Conservation (phyloP, 225 moss, liverwort and hornwort genomes). For the Sphagnum tenellum region DNA sequence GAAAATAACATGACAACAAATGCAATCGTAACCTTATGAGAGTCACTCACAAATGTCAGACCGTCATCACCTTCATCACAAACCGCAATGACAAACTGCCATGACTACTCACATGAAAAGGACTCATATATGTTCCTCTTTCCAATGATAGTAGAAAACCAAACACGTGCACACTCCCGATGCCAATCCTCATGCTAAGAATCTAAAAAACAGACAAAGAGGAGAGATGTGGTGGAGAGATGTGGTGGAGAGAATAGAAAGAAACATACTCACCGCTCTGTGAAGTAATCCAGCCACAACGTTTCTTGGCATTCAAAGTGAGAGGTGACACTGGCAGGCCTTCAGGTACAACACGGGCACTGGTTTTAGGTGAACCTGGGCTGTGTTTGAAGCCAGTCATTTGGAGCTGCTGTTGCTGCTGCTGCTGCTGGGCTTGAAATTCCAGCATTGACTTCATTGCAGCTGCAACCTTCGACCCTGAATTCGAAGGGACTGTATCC, state of each 20-base stretch:
- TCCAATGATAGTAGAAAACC: no score
- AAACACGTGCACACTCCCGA: no score
- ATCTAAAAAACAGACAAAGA: no score
- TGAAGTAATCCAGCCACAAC: conserved; percentile 78
- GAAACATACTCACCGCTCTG: conserved; percentile 52
- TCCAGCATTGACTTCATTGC: conserved; percentile 17
- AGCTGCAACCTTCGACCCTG: conserved; percentile 5
- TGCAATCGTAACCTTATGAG: no score
- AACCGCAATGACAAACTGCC: no score
- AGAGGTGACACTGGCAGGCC: conserved; percentile 31
- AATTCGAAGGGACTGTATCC: conserved; percentile 10
- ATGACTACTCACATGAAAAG: background rate
- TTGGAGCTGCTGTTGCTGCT: background rate
- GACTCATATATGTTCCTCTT: background rate
- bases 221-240: no score
- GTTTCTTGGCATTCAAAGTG: conserved; percentile 35
- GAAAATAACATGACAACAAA: no score
- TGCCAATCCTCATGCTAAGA: no score
- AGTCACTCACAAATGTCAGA: no score
- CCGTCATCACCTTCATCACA: no score
- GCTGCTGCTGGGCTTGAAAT: conserved; percentile 18
- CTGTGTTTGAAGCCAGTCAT: conserved; percentile 41
- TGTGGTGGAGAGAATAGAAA: no score
- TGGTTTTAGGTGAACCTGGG: conserved; percentile 20
- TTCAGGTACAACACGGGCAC: conserved; percentile 25